These are phyloP conservation scores for Sungouiella blattae DNA, from an alignment of 805 yeast species.

Conservation along the genomic window DNA sequence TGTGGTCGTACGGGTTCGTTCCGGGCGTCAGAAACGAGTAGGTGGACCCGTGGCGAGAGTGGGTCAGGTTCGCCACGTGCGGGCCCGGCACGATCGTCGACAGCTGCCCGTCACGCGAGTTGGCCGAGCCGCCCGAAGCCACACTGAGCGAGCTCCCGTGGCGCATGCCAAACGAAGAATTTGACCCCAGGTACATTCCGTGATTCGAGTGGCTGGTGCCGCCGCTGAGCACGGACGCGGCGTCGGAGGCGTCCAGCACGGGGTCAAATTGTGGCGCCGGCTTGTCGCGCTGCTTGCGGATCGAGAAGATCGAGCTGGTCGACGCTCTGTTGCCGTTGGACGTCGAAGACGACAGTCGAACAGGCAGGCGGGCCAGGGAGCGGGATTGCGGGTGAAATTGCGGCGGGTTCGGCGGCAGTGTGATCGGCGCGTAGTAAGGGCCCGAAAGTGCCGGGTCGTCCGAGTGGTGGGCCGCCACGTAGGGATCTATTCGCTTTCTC, in stretches of 20 bases:
- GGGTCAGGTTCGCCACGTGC: conserved; percentile 30
- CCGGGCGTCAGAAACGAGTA: conserved; percentile 30
- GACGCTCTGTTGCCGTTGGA: conserved; percentile 24
- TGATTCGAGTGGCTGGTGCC: conserved; percentile 13
- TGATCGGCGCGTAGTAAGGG: conserved; percentile 15
- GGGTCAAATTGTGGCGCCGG: conserved; percentile 16
- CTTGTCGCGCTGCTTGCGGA: conserved; percentile 24
- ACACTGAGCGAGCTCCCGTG: conserved; percentile 7
- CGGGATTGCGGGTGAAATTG: too few species aligned
- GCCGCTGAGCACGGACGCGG: conserved; percentile 26
- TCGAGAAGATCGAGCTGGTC: conserved; percentile 35
- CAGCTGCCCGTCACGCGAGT: background rate
- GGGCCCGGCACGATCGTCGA: conserved; percentile 27
- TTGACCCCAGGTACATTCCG: background rate
- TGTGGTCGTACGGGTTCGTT: conserved; percentile 28
- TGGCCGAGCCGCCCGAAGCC: conserved; percentile 4
- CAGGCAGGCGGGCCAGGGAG: background rate
- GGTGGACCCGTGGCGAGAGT: conserved; percentile 38
- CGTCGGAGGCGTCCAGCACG: conserved; percentile 31
- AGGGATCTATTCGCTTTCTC: conserved; percentile 21
- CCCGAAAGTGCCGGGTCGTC: conserved; percentile 4
- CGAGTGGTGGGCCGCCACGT: conserved; percentile 10
- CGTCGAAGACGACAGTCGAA: conserved; percentile 2
- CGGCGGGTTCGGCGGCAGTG: too few species aligned
- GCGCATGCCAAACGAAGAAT: conserved; percentile 2